Evolutionary conservation across 2,329 filamentous ascomycete species (phyloP), one percentile per base, ranked within the genome.

Genomic region (Venturia carpophila): DNA sequence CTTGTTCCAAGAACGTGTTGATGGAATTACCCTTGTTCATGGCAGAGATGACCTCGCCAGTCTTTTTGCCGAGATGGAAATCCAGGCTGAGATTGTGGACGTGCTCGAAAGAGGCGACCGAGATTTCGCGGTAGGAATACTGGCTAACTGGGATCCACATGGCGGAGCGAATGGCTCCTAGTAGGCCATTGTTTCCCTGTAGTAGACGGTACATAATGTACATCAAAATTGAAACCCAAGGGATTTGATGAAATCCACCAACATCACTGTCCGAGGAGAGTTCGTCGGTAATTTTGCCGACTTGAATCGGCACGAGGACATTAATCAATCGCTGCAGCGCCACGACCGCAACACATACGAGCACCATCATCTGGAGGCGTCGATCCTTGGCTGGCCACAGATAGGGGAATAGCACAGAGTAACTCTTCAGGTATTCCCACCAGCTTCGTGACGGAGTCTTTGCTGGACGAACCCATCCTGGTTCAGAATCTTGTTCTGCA

Each of bases 81-180:
- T 97, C 94, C 69, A 97, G 83, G 75, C 92, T 97, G 42, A 99
- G 85, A 62, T 89, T 88, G 76, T 99, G 94, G 27, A 99, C 94
- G 74, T 99, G 94, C 77, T 97, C 93, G 73, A 99, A 99, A 13
- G 93, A 91, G 19, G 94, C 92, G 1, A 94, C 94, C 6, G 92
- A 96, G 66, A 99, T 83, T 68, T 94, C 91, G 72, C 91, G 88
- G 77, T 97, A 99, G 0, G 93, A 96, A 75, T 97, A 96, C 75
- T 99, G 94, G 43, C 92, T 91, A 66, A 99, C 92, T 0, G 94
- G 93, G 62, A 99, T 94, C 94, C 94, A 99, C 42, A 99, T 80
- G 43, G 91, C 86, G 27, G 91, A 89, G 68, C 94, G 85, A 42
- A 90, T 71, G 1, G 91, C 93, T 9, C 92, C 92, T 42, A 99